phyloP scores from a whole-genome alignment of 352 stramenopile genomes.

The Pythium sp. region DNA sequence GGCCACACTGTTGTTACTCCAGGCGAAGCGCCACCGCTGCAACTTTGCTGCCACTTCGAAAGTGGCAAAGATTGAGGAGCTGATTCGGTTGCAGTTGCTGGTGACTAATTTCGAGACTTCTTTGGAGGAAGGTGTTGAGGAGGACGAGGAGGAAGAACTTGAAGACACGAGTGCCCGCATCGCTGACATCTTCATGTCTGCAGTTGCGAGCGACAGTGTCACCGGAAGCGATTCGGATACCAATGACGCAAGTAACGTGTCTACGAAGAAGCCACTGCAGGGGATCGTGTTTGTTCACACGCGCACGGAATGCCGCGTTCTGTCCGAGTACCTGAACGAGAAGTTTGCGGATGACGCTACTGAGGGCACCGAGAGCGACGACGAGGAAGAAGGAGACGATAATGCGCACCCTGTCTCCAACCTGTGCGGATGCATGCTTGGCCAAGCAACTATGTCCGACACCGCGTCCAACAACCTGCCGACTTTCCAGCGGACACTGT shows the following conservation, averaged over 20 bases:
- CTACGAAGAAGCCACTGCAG: constrained; percentile 26
- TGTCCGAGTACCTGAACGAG: constrained; percentile 78
- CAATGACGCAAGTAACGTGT: neutral
- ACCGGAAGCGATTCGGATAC: neutral
- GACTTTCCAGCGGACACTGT: constrained; percentile 54
- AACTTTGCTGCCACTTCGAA: constrained; percentile 52
- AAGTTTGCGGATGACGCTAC: constrained; percentile 29
- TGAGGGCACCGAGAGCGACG: constrained; percentile 21
- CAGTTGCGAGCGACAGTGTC: neutral
- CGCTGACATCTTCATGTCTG: constrained; percentile 8
- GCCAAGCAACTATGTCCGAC: constrained; percentile 46
- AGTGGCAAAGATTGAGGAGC: constrained; percentile 52
- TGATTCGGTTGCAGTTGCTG: constrained; percentile 44
- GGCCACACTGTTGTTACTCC: constrained; percentile 42
- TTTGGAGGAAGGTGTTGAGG: constrained; percentile 22
- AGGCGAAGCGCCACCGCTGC: constrained; percentile 35
- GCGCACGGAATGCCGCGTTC: constrained; percentile 71
- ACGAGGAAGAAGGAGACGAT: constrained; percentile 1
- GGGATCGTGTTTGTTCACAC: constrained; percentile 86
- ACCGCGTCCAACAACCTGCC: constrained; percentile 56
- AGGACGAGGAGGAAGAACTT: constrained; percentile 19
- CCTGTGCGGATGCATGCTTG: constrained; percentile 65
- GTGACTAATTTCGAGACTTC: constrained; percentile 19
- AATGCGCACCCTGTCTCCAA: neutral
- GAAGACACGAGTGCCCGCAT: neutral